Evolutionary conservation across 805 yeast genomes (phyloP).

Genomic region (Yarrowia phangngaensis): DNA sequence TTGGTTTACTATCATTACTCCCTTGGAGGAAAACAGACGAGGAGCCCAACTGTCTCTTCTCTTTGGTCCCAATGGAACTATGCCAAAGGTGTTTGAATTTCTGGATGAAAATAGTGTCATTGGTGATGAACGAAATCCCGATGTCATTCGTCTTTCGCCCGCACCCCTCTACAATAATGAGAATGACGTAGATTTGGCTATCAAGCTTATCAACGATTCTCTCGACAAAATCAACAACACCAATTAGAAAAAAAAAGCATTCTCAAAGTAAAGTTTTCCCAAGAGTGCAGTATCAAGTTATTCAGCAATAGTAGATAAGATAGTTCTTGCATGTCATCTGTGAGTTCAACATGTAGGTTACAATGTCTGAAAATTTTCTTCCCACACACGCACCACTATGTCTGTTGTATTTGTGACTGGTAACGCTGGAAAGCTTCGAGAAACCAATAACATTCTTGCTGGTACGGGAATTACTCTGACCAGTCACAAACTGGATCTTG

Average conservation of each 20-base stretch:
- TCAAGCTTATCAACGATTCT: slow-evolving; percentile 44
- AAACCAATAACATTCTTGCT: slow-evolving; percentile 68
- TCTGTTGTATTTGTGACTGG: slow-evolving; percentile 54
- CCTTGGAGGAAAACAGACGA: slow-evolving; percentile 52
- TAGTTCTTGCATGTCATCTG: slow-evolving; percentile 2
- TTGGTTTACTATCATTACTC: slow-evolving; percentile 72
- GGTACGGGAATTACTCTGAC: slow-evolving; percentile 42
- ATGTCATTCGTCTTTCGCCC: slow-evolving; percentile 88
- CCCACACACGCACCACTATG: slow-evolving; percentile 8
- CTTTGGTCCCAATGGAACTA: slow-evolving; percentile 53
- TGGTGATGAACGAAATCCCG: slow-evolving; percentile 86
- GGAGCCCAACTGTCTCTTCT: slow-evolving; percentile 82
- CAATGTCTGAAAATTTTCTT: neutral
- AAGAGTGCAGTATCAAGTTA: too few species aligned
- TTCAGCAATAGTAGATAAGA: too few species aligned
- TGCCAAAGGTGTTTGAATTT: slow-evolving; percentile 56
- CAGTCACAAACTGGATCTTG: slow-evolving; percentile 71
- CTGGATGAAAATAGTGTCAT: slow-evolving; percentile 59
- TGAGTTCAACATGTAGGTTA: too few species aligned
- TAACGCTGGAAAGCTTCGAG: slow-evolving; percentile 79
- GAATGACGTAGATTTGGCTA: slow-evolving; percentile 53
- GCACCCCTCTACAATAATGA: slow-evolving; percentile 78
- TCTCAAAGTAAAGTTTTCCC: too few species aligned
- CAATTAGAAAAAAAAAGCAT: neutral
- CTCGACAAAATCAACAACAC: slow-evolving; percentile 9